phyloP scores from a whole-genome alignment of 176 grass and related monocot genomes.

The Calamus simplicifolius region DNA sequence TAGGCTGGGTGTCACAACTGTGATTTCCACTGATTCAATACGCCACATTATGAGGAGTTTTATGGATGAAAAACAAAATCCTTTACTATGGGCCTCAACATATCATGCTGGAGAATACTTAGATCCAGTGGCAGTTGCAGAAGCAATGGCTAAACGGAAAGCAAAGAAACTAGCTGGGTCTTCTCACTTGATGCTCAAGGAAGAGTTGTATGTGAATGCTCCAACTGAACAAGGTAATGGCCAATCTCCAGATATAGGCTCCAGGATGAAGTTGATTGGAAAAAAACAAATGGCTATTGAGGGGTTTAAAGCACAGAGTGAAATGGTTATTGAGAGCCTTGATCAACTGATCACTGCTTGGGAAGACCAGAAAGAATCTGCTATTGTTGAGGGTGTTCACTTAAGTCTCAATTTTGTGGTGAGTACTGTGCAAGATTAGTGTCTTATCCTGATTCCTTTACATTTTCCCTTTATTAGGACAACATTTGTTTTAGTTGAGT shows the following conservation, averaged over 20 bases:
- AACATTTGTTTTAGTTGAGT: too few species aligned
- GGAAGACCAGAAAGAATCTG: constrained; percentile 21
- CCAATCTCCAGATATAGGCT: background rate
- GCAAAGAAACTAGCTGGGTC: constrained; percentile 14
- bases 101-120: constrained; percentile 23
- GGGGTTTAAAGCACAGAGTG: constrained; percentile 23
- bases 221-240: background rate
- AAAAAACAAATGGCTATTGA: constrained; percentile 23
- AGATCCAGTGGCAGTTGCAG: constrained; percentile 16
- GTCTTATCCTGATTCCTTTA: too few species aligned
- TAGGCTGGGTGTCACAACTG: constrained; percentile 15
- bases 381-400: constrained; percentile 16
- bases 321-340: constrained; percentile 22
- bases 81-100: constrained; percentile 17
- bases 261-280: constrained; percentile 1
- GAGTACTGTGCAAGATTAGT: background rate
- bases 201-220: background rate
- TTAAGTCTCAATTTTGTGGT: constrained; percentile 24
- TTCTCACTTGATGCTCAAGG: background rate
- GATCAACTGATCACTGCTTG: constrained; percentile 15
- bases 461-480: too few species aligned
- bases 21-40: constrained; percentile 21
- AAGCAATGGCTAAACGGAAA: constrained; percentile 17
- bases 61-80: constrained; percentile 13
- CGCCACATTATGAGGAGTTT: constrained; percentile 20